A percentile compares a stretch with the other conserved stretches of the same genome.
phyloP scores from a whole-genome alignment of 352 stramenopile genomes.

The Globisporangium nodosum region DNA sequence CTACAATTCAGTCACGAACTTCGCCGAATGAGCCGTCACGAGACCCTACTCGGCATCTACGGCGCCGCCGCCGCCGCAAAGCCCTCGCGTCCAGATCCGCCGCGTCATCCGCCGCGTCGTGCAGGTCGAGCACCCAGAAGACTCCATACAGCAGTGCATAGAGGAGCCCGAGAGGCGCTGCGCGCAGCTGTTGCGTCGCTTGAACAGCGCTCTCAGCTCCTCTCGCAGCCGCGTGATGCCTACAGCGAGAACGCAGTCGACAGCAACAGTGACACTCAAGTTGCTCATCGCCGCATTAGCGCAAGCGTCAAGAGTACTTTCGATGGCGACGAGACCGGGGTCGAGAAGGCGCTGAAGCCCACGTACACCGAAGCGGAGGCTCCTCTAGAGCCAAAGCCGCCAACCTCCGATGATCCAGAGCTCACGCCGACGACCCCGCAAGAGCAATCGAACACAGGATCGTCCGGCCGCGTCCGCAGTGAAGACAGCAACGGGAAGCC shows the following conservation, averaged over 20 bases:
- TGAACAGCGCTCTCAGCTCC: background rate
- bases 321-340: background rate
- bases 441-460: background rate
- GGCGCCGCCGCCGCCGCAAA: conserved; percentile 4
- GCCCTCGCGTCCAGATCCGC: background rate
- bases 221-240: background rate
- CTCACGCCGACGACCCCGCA: no score
- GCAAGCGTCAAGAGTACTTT: background rate
- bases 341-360: background rate
- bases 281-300: background rate
- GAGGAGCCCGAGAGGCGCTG: background rate
- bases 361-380: background rate
- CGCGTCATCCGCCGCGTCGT: no score
- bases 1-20: background rate
- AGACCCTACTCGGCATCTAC: conserved; percentile 36
- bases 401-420: background rate
- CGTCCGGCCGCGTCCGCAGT: background rate
- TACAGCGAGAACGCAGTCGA: background rate
- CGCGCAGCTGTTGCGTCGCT: background rate
- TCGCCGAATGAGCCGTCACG: conserved; percentile 12
- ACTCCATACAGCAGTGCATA: background rate
- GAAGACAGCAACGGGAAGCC: background rate
- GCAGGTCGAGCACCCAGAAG: background rate
- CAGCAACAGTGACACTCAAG: background rate
- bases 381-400: background rate